A percentile compares a stretch with the other conserved stretches of the same genome.
Conservation (phyloP, 176 grass and related monocot species). For the bread wheat (Triticum aestivum) region IWGSC_CS_RefSeq_v2.1 NC_057796.1:197944297-197944796, state of each 20-base stretch:
- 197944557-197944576: background rate
- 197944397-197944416: background rate
- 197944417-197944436: background rate
- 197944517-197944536: background rate
- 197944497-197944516: background rate
- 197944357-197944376: background rate
- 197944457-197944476: constrained; percentile 5
- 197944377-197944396: background rate
- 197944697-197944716: no score
- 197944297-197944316: background rate
- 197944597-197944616: background rate
- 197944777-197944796: background rate
- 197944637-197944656: background rate
- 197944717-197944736: no score
- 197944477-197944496: background rate
- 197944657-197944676: no score
- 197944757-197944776: no score
- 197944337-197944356: constrained; percentile 13
- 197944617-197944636: constrained; percentile 3
- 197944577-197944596: background rate
- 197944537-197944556: background rate
- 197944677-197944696: no score
- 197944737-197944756: no score
- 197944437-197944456: constrained; percentile 1
- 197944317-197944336: background rate